Base-by-base conservation (phyloP, 176 grass and related monocot genomes). In the Elymus sibiricus region DNA sequence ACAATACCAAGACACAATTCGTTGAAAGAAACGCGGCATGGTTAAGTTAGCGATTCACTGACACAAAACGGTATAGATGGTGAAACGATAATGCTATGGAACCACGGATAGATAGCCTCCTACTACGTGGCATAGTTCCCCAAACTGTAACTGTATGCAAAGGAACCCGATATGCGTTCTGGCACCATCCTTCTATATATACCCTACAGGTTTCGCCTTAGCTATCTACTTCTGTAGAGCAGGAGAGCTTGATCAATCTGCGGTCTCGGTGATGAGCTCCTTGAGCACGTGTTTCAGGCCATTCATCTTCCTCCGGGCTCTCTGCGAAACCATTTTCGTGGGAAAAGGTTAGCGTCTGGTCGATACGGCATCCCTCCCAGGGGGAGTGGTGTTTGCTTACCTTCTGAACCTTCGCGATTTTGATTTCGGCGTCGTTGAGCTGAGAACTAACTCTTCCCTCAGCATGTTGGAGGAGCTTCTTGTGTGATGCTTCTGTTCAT, bases 371-470 rank as follows among this genome's bases (percentile, higher is more conserved):
- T 51, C 15, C 46, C 15, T 3, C 4, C 7, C 0, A 15, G 19
- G 53, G n/a, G 53, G 44, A 24, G 26, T 9, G 22, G 16, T 7
- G 17, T 63, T 51, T 35, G 31, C 9, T 85, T 86, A 94, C 94
- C 86, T 92, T 91, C 56, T 94, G 97, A 14, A 98, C 80, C 46
- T 82, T 75, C 1, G 82, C 74, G 69, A 98, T 94, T 76, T 89
- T 94, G 53, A 53, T 80, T 84, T 95, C 97, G 58, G 92, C 97
- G 31, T 96, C 86, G n/a, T 62, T 89, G 76, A 98, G 76, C 66
- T 94, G 90, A 88, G 84, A 58, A 9, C 79, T 79, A 38, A 95
- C 86, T 76, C 82, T 80, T 79, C 94, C 84, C 79, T 98, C 90
- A 2, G 90, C 92, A 78, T 91, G 83, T 75, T 59, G 68, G 34